Conservation (phyloP, 1,139 yeast species). For the Lizanozyma gosingica region DNA sequence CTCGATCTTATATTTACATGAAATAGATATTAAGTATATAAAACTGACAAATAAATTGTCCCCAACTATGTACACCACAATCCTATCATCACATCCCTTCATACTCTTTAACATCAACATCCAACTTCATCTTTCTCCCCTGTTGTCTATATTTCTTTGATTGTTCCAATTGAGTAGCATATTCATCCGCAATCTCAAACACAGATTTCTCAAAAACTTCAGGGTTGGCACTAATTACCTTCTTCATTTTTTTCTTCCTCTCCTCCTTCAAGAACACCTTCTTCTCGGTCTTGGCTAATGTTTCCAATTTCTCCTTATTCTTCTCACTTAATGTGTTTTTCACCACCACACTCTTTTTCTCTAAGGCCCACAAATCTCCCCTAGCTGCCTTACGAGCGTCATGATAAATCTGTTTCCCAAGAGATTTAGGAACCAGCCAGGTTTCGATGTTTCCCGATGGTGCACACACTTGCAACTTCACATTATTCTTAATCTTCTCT, state of each 20-base stretch:
- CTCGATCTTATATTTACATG: background rate
- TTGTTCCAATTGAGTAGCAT: slow-evolving; percentile 28
- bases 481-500: slow-evolving; percentile 73
- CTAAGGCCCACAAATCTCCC: slow-evolving; percentile 90
- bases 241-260: slow-evolving; percentile 33
- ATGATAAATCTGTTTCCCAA: slow-evolving; percentile 68
- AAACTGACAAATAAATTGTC: no score
- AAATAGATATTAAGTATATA: no score
- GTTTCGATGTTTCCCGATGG: slow-evolving; percentile 72
- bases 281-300: slow-evolving; percentile 30
- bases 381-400: slow-evolving; percentile 79
- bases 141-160: slow-evolving; percentile 24
- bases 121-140: slow-evolving; percentile 25
- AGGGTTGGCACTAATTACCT: slow-evolving; percentile 22
- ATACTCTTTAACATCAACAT: slow-evolving; percentile 3
- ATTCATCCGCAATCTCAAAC: slow-evolving; percentile 23
- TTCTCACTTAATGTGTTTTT: slow-evolving; percentile 24
- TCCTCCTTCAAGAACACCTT: slow-evolving; percentile 36
- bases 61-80: no score
- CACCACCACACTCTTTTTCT: slow-evolving; percentile 53
- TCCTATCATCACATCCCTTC: background rate
- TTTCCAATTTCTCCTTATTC: slow-evolving; percentile 25
- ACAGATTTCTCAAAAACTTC: slow-evolving; percentile 27
- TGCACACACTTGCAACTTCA: slow-evolving; percentile 70
- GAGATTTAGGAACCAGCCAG: slow-evolving; percentile 81